Percentiles rank a stretch among this genome's conserved stretches.
Evolutionary conservation across 176 grass and related monocot genomes (phyloP).

Genomic region (Metroxylon sagu): DNA sequence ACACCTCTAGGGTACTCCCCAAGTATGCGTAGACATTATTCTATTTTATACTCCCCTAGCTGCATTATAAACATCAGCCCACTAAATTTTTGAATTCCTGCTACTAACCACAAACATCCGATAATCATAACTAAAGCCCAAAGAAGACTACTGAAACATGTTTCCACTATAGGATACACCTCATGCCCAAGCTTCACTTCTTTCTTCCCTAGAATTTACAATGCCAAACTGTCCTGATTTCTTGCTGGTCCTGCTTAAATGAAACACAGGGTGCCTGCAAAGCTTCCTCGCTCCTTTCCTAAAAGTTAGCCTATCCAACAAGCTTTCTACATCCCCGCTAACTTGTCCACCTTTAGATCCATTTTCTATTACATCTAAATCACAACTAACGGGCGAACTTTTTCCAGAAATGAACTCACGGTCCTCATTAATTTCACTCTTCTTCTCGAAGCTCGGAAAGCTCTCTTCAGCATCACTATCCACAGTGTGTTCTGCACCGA

Average conservation of each 20-base stretch:
- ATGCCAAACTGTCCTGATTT: slow-evolving; percentile 46
- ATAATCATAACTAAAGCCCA: no score
- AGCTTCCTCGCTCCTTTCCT: slow-evolving; percentile 85
- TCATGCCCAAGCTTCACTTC: slow-evolving; percentile 81
- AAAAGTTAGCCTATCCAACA: slow-evolving; percentile 63
- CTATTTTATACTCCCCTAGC: no score
- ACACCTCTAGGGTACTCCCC: no score
- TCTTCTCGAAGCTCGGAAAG: slow-evolving; percentile 21
- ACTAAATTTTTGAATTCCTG: no score
- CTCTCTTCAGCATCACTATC: slow-evolving; percentile 1
- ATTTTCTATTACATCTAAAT: slow-evolving; percentile 8
- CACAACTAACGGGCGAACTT: slow-evolving; percentile 13
- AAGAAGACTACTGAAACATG: no score
- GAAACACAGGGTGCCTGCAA: slow-evolving; percentile 82
- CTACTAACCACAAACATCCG: no score
- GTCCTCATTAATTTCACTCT: slow-evolving; percentile 20
- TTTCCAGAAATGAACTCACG: slow-evolving; percentile 16
- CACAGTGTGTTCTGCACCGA: slow-evolving; percentile 4
- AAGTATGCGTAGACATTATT: no score
- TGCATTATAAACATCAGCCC: no score
- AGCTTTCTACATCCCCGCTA: slow-evolving; percentile 30
- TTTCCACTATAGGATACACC: slow-evolving; percentile 5
- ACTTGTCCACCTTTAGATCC: slow-evolving; percentile 35
- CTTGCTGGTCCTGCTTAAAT: slow-evolving; percentile 74
- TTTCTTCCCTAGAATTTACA: slow-evolving; percentile 53